These are phyloP conservation scores for Fraxinus greggii DNA, from an alignment of 305 asterid genomes.

Conservation along the genomic window DNA sequence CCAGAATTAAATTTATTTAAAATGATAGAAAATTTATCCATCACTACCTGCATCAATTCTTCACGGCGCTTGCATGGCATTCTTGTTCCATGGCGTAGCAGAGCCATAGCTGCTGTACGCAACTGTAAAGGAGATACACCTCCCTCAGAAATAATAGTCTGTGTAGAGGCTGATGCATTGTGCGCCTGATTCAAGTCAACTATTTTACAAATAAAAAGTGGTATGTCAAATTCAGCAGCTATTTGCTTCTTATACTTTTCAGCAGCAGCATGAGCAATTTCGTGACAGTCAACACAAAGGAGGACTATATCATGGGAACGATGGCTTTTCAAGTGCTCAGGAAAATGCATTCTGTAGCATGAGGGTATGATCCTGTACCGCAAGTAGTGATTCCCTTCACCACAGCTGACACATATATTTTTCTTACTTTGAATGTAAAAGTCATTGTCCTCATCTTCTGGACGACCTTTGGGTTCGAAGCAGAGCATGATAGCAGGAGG, in stretches of 20 bases:
- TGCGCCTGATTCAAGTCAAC: conserved; percentile 49
- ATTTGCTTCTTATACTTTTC: conserved; percentile 80
- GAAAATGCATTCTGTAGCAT: conserved; percentile 93
- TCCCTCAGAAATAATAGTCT: conserved; percentile 37
- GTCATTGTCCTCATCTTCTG: conserved; percentile 95
- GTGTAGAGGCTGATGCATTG: conserved; percentile 33
- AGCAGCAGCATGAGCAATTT: conserved; percentile 91
- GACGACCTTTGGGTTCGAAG: conserved; percentile 99
- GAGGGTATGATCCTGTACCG: conserved; percentile 96
- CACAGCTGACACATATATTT: conserved; percentile 96
- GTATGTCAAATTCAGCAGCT: conserved; percentile 78
- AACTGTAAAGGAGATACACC: conserved; percentile 91
- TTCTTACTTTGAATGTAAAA: conserved; percentile 94
- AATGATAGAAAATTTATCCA: background rate
- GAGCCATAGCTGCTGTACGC: conserved; percentile 96
- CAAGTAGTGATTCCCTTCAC: conserved; percentile 94
- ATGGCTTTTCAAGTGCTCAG: conserved; percentile 98
- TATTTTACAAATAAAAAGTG: conserved; percentile 67
- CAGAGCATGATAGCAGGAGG: conserved; percentile 87
- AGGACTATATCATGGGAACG: conserved; percentile 98
- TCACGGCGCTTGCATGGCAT: conserved; percentile 88
- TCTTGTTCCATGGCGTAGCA: conserved; percentile 76
- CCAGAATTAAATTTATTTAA: background rate
- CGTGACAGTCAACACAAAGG: conserved; percentile 96
- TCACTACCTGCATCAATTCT: conserved; percentile 70